Evolutionary conservation across 169 alveolate species (phyloP).

Genomic region (Cryptosporidium andersoni): DNA sequence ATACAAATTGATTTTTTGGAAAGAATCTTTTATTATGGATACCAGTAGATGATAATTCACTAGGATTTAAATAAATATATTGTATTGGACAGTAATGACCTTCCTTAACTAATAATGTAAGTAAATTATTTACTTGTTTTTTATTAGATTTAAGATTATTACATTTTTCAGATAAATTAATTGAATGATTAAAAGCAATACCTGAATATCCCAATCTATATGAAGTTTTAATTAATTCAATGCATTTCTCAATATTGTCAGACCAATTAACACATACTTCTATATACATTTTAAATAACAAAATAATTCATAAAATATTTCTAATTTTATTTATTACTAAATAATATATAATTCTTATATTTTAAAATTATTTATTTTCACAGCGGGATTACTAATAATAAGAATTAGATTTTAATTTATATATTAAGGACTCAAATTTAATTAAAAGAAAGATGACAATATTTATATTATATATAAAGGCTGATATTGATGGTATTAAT

Average conservation of each 20-base stretch:
- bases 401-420: no score
- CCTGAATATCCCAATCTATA: slow-evolving; percentile 50
- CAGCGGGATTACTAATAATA: no score
- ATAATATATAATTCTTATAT: no score
- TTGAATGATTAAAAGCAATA: slow-evolving; percentile 43
- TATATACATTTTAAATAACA: slow-evolving; percentile 26
- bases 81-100: slow-evolving; percentile 57
- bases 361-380: no score
- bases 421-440: not conserved
- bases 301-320: not conserved
- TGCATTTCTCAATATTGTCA: slow-evolving; percentile 2
- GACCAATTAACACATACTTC: slow-evolving; percentile 70
- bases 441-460: slow-evolving; percentile 10
- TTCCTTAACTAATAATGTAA: slow-evolving; percentile 34
- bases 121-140: slow-evolving; percentile 12
- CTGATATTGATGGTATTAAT: slow-evolving; percentile 61
- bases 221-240: slow-evolving; percentile 21
- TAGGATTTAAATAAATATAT: slow-evolving; percentile 17
- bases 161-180: slow-evolving; percentile 42
- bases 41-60: slow-evolving; percentile 6
- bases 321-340: not conserved
- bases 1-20: slow-evolving; percentile 49
- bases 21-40: not conserved
- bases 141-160: not conserved
- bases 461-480: slow-evolving; percentile 55